Percentiles rank a stretch among this genome's conserved stretches.
These are phyloP conservation scores for Neurospora sp. DNA, from an alignment of 495 filamentous ascomycete species.

Conservation along the genomic window DNA sequence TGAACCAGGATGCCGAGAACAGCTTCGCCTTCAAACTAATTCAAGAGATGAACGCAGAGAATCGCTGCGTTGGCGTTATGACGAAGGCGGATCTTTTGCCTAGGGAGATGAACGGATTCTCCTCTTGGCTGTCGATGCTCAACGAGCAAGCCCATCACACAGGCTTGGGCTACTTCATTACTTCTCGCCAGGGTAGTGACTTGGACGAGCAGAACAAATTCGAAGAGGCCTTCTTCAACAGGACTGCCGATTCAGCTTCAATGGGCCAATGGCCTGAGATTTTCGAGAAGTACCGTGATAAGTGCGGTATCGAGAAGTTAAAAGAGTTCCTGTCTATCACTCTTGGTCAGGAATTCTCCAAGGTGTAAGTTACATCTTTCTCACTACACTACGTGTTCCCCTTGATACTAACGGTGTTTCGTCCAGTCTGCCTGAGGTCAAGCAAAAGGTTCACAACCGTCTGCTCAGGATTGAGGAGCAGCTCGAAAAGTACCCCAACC, in stretches of 20 bases:
- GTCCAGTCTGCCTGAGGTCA: slow-evolving; percentile 47
- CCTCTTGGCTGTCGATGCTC: slow-evolving; percentile 51
- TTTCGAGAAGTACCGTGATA: slow-evolving; percentile 36
- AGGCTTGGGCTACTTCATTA: slow-evolving; percentile 57
- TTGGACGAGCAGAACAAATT: slow-evolving; percentile 45
- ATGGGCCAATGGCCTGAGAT: slow-evolving; percentile 35
- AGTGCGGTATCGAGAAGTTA: slow-evolving; percentile 50
- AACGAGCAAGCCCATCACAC: slow-evolving; percentile 42
- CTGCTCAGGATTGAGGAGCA: slow-evolving; percentile 36
- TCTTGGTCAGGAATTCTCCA: slow-evolving; percentile 47
- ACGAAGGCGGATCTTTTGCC: slow-evolving; percentile 70
- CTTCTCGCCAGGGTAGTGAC: slow-evolving; percentile 35
- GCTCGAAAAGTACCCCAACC: slow-evolving; percentile 44
- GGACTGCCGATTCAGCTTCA: slow-evolving; percentile 11
- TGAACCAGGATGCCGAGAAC: slow-evolving; percentile 63
- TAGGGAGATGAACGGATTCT: slow-evolving; percentile 24
- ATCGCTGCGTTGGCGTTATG: slow-evolving; percentile 62
- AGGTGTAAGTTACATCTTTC: slow-evolving; percentile 25
- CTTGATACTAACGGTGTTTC: too few species aligned
- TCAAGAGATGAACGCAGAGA: slow-evolving; percentile 42
- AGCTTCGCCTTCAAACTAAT: slow-evolving; percentile 60
- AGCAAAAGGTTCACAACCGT: slow-evolving; percentile 43
- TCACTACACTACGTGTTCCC: too few species aligned
- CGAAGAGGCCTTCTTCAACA: slow-evolving; percentile 51
- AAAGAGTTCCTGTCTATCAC: slow-evolving; percentile 43